A percentile compares a stretch with the other conserved stretches of the same genome.
Evolutionary conservation across 495 filamentous ascomycete genomes (phyloP).

Genomic region (Aspergillus nanangensis): DNA sequence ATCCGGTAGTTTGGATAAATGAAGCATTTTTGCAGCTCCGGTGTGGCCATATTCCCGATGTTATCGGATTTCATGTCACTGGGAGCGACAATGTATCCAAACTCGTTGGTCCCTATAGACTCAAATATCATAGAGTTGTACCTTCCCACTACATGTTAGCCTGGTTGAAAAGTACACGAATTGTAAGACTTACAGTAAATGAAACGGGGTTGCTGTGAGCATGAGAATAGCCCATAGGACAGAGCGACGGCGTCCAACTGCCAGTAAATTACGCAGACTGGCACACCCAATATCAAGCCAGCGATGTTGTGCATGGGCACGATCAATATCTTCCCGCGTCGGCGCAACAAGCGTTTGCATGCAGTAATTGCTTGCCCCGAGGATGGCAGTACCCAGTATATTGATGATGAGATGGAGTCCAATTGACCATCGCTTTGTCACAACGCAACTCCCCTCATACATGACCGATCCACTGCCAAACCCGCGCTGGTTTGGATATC

Average conservation of each 20-base stretch:
- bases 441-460: neutral
- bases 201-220: conserved; percentile 1
- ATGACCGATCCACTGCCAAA: neutral
- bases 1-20: neutral
- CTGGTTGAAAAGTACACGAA: neutral
- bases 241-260: neutral
- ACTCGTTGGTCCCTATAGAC: neutral
- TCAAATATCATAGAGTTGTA: neutral
- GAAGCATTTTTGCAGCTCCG: neutral
- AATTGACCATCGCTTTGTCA: neutral
- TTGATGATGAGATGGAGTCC: conserved; percentile 4
- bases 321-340: conserved; percentile 1
- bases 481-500: neutral
- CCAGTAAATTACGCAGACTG: conserved; percentile 2
- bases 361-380: conserved; percentile 5
- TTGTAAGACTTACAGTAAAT: conserved; percentile 5
- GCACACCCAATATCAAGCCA: conserved; percentile 6
- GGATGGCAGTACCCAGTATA: conserved; percentile 1
- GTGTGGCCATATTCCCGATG: neutral
- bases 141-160: neutral
- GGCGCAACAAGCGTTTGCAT: conserved; percentile 7
- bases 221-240: conserved; percentile 2
- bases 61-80: neutral
- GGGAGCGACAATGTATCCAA: neutral
- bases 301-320: neutral